Evolutionary conservation across 805 yeast genomes (phyloP).

Genomic region (Candida tammaniensis): DNA sequence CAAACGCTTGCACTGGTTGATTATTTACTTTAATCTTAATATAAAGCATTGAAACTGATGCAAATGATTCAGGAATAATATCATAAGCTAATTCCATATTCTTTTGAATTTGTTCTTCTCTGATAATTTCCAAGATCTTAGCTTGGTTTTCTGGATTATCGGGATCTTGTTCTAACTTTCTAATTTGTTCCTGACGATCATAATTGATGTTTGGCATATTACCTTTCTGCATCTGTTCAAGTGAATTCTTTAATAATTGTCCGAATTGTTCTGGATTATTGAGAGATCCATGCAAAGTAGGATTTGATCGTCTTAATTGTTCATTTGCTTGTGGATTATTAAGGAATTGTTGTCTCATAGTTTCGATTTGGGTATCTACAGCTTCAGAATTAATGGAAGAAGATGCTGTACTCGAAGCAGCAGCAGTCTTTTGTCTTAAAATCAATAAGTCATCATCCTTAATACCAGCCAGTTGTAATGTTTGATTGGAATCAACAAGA

Average conservation of each 20-base stretch:
- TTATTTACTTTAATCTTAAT: constrained; percentile 78
- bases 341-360: constrained; percentile 47
- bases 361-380: constrained; percentile 40
- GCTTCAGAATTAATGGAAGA: constrained; percentile 5
- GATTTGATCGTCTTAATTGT: constrained; percentile 38
- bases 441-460: constrained; percentile 60
- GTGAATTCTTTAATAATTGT: constrained; percentile 30
- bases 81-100: constrained; percentile 79
- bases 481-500: constrained; percentile 25
- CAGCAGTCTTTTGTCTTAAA: constrained; percentile 23
- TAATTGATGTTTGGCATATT: constrained; percentile 2
- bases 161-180: constrained; percentile 57
- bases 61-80: constrained; percentile 86
- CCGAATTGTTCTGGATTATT: constrained; percentile 50
- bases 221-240: constrained; percentile 27
- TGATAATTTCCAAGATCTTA: constrained; percentile 62
- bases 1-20: constrained; percentile 81
- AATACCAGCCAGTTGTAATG: constrained; percentile 48
- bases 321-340: constrained; percentile 37
- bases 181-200: constrained; percentile 50
- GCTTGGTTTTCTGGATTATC: constrained; percentile 68
- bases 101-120: constrained; percentile 73
- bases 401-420: constrained; percentile 9
- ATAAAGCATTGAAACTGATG: constrained; percentile 79
- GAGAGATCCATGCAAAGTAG: constrained; percentile 46